Evolutionary conservation across 2,329 filamentous ascomycete genomes (phyloP), one percentile per base, ranked within the genome.

Genomic region (Colletotrichum gloeosporioides): DNA sequence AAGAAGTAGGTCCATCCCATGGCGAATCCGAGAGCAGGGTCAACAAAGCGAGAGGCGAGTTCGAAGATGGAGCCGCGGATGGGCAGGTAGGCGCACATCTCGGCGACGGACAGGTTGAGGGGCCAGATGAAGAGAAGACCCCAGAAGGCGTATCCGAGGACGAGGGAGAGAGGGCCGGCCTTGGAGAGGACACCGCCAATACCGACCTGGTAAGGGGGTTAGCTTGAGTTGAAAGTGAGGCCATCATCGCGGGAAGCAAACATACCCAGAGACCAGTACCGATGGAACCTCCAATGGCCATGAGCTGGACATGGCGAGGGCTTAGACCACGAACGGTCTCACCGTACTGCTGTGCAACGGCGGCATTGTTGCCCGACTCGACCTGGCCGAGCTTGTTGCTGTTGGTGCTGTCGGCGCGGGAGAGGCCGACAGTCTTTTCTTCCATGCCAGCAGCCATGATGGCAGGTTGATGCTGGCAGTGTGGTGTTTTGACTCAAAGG

Each of bases 71-170:
- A 88, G 61, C 89, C 87, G 39, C 89, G 86, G 67, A 91, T 84
- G 5, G 90, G 90, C 29, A 91, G 84, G 76, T 90, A 91, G 8
- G 90, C 87, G 69, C 87, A 88, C 88, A 92, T 91, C 82, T 92
- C 91, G 69, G 89, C 90, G 39, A 92, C 86, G 77, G 84, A 86
- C 76, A 88, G 79, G 82, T 87, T 85, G 64, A 83, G 71, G 15
- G 86, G 87, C 86, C 85, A 88, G 79, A 87, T 83, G 81, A 85
- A 88, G 77, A 85, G 82, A 53, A 86, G 73, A 64, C 86, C 86
- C 86, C 86, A 88, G 80, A 87, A 83, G 65, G 86, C 78, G 79
- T 88, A 88, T 16, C 86, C 87, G 44, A 88, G 84, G 44, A 88
- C 68, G 13, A 88, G 83, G 10, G 86, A 87, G 66, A 88, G 81